A percentile compares a stretch with the other conserved stretches of the same genome.
These are phyloP conservation scores for Sporisorium exsertum DNA, from an alignment of 1,284 basidiomycete species.

Conservation along the genomic window DNA sequence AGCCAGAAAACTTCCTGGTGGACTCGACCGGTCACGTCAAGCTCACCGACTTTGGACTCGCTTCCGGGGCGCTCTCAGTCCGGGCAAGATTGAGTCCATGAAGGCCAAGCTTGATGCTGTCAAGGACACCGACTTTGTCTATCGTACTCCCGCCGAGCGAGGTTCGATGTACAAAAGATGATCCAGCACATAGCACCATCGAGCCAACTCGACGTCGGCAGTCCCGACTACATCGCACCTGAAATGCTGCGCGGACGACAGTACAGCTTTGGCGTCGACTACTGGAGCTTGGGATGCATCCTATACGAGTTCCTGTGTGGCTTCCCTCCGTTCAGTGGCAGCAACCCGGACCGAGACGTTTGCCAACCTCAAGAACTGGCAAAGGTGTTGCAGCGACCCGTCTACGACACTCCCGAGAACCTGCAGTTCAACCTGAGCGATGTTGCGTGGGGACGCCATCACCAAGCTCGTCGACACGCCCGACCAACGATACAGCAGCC, in stretches of 20 bases:
- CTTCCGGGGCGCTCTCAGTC: constrained; percentile 95
- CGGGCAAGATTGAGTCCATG: constrained; percentile 91
- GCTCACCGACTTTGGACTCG: constrained; percentile 96
- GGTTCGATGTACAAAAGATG: constrained; percentile 94
- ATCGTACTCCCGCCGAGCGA: constrained; percentile 92
- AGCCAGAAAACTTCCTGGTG: constrained; percentile 99
- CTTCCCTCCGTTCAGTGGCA: constrained; percentile 97
- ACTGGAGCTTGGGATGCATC: constrained; percentile 98
- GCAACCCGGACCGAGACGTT: constrained; percentile 97
- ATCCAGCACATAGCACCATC: constrained; percentile 85
- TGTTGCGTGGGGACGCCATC: constrained; percentile 94
- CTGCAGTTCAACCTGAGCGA: constrained; percentile 96
- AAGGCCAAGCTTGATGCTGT: constrained; percentile 97
- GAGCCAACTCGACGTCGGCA: constrained; percentile 97
- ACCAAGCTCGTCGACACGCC: constrained; percentile 83
- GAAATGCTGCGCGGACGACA: constrained; percentile 94
- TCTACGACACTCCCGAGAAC: constrained; percentile 96
- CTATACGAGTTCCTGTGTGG: constrained; percentile 87
- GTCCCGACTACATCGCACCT: constrained; percentile 85
- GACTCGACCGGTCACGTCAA: constrained; percentile 97
- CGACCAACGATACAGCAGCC: constrained; percentile 80
- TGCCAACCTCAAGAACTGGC: constrained; percentile 99
- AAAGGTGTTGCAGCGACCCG: constrained; percentile 84
- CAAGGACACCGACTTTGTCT: constrained; percentile 90
- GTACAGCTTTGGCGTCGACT: constrained; percentile 95